phyloP scores from a whole-genome alignment of 106 monocot genomes.

The Triglochin maritima region DNA sequence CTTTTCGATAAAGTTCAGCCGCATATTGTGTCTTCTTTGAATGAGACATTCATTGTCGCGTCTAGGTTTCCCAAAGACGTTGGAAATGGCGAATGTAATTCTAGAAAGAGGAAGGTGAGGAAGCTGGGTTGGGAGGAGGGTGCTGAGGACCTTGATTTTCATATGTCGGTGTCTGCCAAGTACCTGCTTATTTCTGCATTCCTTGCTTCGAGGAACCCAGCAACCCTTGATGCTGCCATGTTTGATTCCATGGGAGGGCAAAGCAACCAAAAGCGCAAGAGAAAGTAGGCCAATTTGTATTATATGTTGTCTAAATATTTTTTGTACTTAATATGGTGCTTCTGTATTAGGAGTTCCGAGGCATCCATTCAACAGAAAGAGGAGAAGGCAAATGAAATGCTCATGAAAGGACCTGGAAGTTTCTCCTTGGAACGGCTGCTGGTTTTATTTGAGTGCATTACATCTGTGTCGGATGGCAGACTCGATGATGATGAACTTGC shows the following conservation, averaged over 20 bases:
- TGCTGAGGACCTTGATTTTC: constrained; percentile 63
- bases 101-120: constrained; percentile 24
- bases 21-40: constrained; percentile 39
- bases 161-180: constrained; percentile 82
- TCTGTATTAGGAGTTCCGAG: constrained; percentile 43
- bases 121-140: constrained; percentile 21
- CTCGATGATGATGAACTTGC: constrained; percentile 27
- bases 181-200: constrained; percentile 92
- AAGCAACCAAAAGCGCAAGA: constrained; percentile 46
- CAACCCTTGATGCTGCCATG: constrained; percentile 82
- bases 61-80: constrained; percentile 10
- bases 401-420: constrained; percentile 86
- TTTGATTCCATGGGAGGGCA: constrained; percentile 77
- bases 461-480: constrained; percentile 45
- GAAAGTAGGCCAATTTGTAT: constrained; percentile 38
- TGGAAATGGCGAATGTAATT: constrained; percentile 6
- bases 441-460: constrained; percentile 90
- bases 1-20: constrained; percentile 55
- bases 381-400: constrained; percentile 41
- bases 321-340: neutral
- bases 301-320: neutral
- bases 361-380: constrained; percentile 51
- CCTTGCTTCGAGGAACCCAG: constrained; percentile 87
- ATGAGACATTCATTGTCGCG: constrained; percentile 44
- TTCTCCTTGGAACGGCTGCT: constrained; percentile 88